Evolutionary conservation across 371 early-diverging fungal species (phyloP), one percentile per base, ranked within the genome.

Genomic region (Batrachochytrium dendrobatidis): DNA sequence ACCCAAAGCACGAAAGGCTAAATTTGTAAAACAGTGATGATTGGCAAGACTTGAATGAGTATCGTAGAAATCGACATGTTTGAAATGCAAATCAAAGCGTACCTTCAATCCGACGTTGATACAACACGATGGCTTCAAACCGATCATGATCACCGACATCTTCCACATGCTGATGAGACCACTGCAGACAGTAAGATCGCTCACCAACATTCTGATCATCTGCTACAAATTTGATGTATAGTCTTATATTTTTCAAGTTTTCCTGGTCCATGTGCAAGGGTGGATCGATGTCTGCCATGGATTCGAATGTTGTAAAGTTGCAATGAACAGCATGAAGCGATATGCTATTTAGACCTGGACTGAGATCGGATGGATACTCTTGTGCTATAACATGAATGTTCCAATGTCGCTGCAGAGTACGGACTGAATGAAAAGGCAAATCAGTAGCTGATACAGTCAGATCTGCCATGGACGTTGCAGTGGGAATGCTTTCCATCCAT

Each of bases 1-100:
- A 7, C 91, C 91, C 24, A 90, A 66, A 4, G 84, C 89, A 31
- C 91, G 74, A 64, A 89, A 89, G 12, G 91, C 90, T 86, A 43
- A 5, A 39, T 39, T 39, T 39, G 15, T 15, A 12, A 39, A 39
- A 39, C 39, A 39, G 8, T 48, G 49, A 48, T 48, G 39, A 39
- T 15, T 39, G 39, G 20, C 15, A 15, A 39, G 20, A 39, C 39
- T 39, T 39, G 39, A 20, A 39, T 39, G 20, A 20, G 20, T 17
- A 39, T 39, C 39, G 20, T 20, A 39, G 39, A 39, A 26, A 26
- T 26, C 20, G 5, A 12, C 46, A 45, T 7, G 5, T 5, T 24
- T 5, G 26, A 45, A 45, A 12, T 45, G 3, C 6, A 7, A 28
- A 32, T 24, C 51, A 3, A 3, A 24, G 25, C 24, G 49, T 8